Percentiles rank a stretch among this genome's conserved stretches.
Evolutionary conservation across 1,139 yeast species (phyloP).

Genomic region (Diutina scorzettiae): DNA sequence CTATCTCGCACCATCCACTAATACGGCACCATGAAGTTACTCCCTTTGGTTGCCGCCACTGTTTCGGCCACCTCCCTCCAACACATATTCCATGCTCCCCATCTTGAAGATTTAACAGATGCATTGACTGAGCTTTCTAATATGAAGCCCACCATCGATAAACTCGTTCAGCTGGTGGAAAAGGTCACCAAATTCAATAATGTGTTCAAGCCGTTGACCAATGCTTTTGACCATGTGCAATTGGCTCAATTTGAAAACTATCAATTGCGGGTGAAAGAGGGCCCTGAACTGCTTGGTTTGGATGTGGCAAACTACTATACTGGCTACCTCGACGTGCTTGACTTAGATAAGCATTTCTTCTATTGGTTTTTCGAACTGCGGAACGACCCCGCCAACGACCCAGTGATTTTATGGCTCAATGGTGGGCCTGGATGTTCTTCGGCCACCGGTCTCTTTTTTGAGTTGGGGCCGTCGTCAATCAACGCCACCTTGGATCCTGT

Average conservation of each 20-base stretch:
- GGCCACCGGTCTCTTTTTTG: conserved; percentile 54
- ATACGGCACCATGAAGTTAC: neutral
- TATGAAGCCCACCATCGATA: neutral
- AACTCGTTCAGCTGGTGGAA: neutral
- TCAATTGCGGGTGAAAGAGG: neutral
- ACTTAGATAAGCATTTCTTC: conserved; percentile 61
- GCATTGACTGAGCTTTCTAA: neutral
- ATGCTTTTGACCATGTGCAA: neutral
- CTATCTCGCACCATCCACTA: neutral
- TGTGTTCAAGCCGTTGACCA: neutral
- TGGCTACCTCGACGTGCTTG: conserved; percentile 48
- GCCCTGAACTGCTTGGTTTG: neutral
- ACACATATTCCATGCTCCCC: neutral
- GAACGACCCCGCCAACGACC: conserved; percentile 43
- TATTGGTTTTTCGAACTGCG: conserved; percentile 69
- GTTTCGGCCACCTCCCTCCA: neutral
- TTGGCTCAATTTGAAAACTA: neutral
- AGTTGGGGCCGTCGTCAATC: conserved; percentile 53
- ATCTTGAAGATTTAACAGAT: neutral
- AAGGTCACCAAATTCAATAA: neutral
- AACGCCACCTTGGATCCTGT: conserved; percentile 37
- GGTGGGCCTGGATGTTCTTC: conserved; percentile 75
- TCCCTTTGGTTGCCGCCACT: neutral
- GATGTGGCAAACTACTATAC: conserved; percentile 25
- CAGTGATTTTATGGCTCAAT: conserved; percentile 63